These are phyloP conservation scores for Teunomyces gatunensis DNA, from an alignment of 805 yeast species.

Conservation along the genomic window DNA sequence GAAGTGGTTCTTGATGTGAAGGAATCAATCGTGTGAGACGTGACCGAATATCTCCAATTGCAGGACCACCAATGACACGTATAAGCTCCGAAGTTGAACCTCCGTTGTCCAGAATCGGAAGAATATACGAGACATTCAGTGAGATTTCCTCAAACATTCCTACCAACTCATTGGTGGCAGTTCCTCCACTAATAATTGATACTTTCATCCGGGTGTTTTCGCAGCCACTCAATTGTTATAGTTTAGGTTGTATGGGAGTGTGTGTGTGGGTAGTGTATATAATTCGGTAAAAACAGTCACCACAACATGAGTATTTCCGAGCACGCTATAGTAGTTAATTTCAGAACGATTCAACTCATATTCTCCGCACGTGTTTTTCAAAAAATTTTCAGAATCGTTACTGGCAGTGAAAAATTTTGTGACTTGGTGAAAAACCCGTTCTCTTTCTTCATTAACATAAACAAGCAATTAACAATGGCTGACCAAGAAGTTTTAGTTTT, in stretches of 20 bases:
- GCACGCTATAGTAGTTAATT: conserved; percentile 26
- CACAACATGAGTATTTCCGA: conserved; percentile 35
- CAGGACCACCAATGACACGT: conserved; percentile 89
- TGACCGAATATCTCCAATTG: conserved; percentile 89
- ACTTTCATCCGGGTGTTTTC: conserved; percentile 9
- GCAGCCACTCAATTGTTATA: not conserved
- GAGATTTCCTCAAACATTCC: conserved; percentile 50
- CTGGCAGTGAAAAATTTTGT: not conserved
- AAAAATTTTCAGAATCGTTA: conserved; percentile 5
- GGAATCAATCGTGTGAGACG: conserved; percentile 74
- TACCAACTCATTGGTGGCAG: conserved; percentile 81
- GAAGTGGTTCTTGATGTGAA: conserved; percentile 34
- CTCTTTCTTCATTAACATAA: conserved; percentile 5
- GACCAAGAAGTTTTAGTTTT: conserved; percentile 96
- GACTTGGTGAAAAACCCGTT: not conserved
- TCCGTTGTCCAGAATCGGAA: conserved; percentile 91
- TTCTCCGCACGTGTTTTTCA: conserved; percentile 5
- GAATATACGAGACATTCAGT: conserved; percentile 54
- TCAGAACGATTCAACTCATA: conserved; percentile 14
- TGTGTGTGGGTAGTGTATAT: conserved; percentile 12
- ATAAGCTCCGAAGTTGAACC: conserved; percentile 91
- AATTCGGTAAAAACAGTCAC: conserved; percentile 40
- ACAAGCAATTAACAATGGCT: conserved; percentile 49
- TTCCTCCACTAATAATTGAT: conserved; percentile 69
- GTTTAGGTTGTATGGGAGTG: too few relatives aligned